A percentile compares a stretch with the other conserved stretches of the same genome.
phyloP scores from a whole-genome alignment of 1,139 yeast genomes.

The Suhomyces coccinellae region DNA sequence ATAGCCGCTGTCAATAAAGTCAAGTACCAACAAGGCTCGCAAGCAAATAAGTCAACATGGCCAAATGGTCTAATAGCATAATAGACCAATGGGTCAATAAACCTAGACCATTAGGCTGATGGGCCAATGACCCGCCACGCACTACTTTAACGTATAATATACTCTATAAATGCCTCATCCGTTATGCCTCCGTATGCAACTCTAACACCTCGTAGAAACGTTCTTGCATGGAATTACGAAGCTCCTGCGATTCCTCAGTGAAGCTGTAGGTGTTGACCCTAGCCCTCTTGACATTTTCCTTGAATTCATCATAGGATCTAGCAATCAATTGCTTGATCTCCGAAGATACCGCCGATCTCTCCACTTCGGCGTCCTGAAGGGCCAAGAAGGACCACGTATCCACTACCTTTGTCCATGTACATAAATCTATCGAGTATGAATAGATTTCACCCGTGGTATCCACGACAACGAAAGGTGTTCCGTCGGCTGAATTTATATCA shows the following conservation, averaged over 20 bases:
- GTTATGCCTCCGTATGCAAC: conserved; percentile 1
- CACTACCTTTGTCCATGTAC: conserved; percentile 47
- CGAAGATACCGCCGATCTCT: conserved; percentile 1
- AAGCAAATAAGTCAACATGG: no score
- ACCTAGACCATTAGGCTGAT: no score
- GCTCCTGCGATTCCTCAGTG: conserved; percentile 20
- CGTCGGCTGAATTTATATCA: conserved; percentile 36
- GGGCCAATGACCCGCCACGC: no score
- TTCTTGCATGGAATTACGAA: conserved; percentile 21
- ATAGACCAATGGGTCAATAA: no score
- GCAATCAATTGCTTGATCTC: conserved; percentile 13
- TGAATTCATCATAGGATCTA: conserved; percentile 19
- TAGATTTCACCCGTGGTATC: conserved; percentile 40
- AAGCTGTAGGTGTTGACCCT: conserved; percentile 27
- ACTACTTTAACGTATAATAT: not conserved
- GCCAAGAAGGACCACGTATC: conserved; percentile 50
- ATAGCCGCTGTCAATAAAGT: no score
- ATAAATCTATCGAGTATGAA: conserved; percentile 39
- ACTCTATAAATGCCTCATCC: not conserved
- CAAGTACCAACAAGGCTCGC: no score
- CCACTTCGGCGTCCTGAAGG: conserved; percentile 5
- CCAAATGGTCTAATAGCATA: no score
- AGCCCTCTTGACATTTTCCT: conserved; percentile 23
- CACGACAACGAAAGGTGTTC: conserved; percentile 44
- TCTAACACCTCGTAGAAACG: conserved; percentile 21